Evolutionary conservation across 2,329 filamentous ascomycete genomes (phyloP).

Genomic region (Pseudogymnoascus sp.): DNA sequence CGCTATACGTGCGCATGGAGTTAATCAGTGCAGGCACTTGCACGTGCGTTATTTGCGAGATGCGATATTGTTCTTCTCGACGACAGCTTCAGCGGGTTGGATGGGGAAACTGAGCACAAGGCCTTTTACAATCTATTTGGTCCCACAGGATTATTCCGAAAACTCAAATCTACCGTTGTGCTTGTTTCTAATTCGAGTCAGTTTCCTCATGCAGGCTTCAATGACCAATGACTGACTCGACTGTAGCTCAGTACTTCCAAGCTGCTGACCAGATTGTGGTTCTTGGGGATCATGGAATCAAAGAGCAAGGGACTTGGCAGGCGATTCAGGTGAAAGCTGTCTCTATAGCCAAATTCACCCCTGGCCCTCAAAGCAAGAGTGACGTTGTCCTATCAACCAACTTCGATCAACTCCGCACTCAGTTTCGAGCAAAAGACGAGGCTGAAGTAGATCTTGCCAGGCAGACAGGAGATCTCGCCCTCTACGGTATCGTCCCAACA

Average conservation of each 20-base stretch:
- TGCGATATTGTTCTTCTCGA: conserved; percentile 38
- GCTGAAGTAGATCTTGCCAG: conserved; percentile 20
- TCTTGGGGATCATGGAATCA: conserved; percentile 26
- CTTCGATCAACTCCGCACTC: conserved; percentile 15
- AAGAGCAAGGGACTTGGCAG: conserved; percentile 32
- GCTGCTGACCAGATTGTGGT: conserved; percentile 37
- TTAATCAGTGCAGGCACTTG: conserved; percentile 28
- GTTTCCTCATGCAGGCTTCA: no score
- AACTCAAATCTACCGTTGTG: conserved; percentile 19
- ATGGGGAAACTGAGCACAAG: conserved; percentile 35
- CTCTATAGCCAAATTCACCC: not conserved
- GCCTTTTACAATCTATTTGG: conserved; percentile 39
- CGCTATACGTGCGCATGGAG: conserved; percentile 17
- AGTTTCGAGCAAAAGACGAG: conserved; percentile 17
- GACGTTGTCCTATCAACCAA: not conserved
- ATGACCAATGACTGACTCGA: conserved; percentile 8
- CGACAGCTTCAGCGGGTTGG: conserved; percentile 40
- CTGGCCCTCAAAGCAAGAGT: not conserved
- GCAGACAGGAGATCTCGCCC: conserved; percentile 18
- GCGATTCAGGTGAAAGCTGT: conserved; percentile 9
- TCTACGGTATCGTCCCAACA: conserved; percentile 17
- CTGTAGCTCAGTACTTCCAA: conserved; percentile 29
- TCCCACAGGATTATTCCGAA: conserved; percentile 34
- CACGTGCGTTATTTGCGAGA: conserved; percentile 40
- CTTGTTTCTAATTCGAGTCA: conserved; percentile 13